phyloP scores from a whole-genome alignment of 2,329 filamentous ascomycete species.

The Sphaerostilbella broomeana region DNA sequence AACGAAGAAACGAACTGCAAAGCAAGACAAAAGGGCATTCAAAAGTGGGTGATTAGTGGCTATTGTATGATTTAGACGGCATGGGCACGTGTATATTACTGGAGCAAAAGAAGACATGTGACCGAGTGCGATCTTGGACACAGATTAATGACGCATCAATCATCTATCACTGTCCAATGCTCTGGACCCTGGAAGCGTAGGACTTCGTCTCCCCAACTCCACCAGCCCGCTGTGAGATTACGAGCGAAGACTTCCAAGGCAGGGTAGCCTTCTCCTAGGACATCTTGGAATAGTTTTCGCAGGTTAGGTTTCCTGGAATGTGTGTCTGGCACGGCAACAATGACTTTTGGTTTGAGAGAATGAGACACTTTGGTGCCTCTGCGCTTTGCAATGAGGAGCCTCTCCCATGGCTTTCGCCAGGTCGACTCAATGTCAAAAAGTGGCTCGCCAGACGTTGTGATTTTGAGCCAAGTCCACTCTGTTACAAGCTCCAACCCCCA shows the following conservation, averaged over 20 bases:
- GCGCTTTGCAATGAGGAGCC: constrained; percentile 55
- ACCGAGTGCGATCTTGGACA: not conserved
- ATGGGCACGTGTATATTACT: constrained; percentile 28
- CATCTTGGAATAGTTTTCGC: constrained; percentile 49
- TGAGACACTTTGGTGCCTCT: constrained; percentile 22
- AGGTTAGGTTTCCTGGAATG: constrained; percentile 76
- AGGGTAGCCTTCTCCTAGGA: constrained; percentile 43
- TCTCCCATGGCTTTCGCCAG: constrained; percentile 73
- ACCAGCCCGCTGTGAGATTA: constrained; percentile 68
- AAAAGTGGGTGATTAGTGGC: not conserved
- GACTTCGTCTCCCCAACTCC: constrained; percentile 70
- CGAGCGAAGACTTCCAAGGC: constrained; percentile 74
- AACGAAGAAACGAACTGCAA: not conserved
- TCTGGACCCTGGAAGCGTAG: constrained; percentile 59
- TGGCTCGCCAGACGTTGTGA: constrained; percentile 58
- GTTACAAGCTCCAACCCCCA: constrained; percentile 61
- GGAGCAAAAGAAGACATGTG: constrained; percentile 14
- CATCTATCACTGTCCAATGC: constrained; percentile 36
- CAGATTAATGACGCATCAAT: not conserved
- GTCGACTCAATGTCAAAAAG: constrained; percentile 51
- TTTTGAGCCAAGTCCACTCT: constrained; percentile 77
- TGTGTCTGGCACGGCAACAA: constrained; percentile 65
- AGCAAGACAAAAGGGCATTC: not conserved
- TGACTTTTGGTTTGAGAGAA: constrained; percentile 41
- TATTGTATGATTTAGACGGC: constrained; percentile 24